A percentile compares a stretch with the other conserved stretches of the same genome.
phyloP scores from a whole-genome alignment of 768 basidiomycete species.

The Wakefieldia striispora region DNA sequence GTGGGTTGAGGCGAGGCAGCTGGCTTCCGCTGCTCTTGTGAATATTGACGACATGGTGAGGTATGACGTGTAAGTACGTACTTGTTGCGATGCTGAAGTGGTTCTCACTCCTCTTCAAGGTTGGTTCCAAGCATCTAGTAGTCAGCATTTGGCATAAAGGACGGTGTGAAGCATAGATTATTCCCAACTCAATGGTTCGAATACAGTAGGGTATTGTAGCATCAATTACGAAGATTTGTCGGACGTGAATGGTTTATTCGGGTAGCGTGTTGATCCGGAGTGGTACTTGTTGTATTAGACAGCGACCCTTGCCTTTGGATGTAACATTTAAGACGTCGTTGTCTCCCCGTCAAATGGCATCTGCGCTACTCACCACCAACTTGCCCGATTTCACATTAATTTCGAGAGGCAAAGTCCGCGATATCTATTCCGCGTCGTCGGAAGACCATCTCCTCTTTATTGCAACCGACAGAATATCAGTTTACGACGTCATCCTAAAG shows the following conservation, averaged over 20 bases:
- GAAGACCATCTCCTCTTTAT: slow-evolving; percentile 82
- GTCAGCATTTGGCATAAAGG: slow-evolving; percentile 2
- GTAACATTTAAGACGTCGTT: background rate
- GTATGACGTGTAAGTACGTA: slow-evolving; percentile 73
- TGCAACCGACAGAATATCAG: slow-evolving; percentile 93
- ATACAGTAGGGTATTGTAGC: slow-evolving; percentile 18
- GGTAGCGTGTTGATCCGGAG: slow-evolving; percentile 14
- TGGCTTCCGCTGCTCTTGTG: slow-evolving; percentile 75
- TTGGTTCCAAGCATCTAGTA: slow-evolving; percentile 47
- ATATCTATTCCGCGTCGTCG: slow-evolving; percentile 80
- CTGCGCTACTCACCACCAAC: slow-evolving; percentile 52
- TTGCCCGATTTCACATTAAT: slow-evolving; percentile 65
- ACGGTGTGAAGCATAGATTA: slow-evolving; percentile 12
- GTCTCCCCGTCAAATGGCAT: slow-evolving; percentile 18
- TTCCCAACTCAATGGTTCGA: background rate
- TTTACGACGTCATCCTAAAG: slow-evolving; percentile 92
- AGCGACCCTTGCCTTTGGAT: background rate
- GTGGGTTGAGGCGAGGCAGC: slow-evolving; percentile 86
- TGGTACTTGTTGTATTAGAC: slow-evolving; percentile 8
- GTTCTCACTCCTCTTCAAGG: slow-evolving; percentile 35
- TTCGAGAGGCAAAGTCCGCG: slow-evolving; percentile 93
- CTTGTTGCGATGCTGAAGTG: background rate
- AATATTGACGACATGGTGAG: slow-evolving; percentile 85
- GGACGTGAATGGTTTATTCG: slow-evolving; percentile 6
- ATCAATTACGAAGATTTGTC: slow-evolving; percentile 8